A percentile compares a stretch with the other conserved stretches of the same genome.
phyloP scores from a whole-genome alignment of 352 stramenopile genomes.

The Ophiocytium majus region DNA sequence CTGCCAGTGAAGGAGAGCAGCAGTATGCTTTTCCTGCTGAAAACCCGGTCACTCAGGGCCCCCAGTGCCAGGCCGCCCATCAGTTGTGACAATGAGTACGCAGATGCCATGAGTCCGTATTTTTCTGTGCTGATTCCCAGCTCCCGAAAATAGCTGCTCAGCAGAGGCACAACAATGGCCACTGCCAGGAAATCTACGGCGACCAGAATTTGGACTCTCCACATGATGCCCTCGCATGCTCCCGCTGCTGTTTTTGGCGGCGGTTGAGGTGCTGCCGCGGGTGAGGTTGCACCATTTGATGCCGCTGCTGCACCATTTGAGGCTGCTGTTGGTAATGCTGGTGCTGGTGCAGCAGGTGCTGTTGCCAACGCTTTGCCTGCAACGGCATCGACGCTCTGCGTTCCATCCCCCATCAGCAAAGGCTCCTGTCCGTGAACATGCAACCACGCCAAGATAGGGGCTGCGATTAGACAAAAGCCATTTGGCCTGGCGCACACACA shows the following conservation, averaged over 20 bases:
- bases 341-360: no score
- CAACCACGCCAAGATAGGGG: no score
- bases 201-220: conserved; percentile 42
- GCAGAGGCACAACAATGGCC: conserved; percentile 43
- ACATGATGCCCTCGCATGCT: neutral
- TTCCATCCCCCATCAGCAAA: no score
- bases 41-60: conserved; percentile 40
- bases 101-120: conserved; percentile 52
- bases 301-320: no score
- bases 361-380: no score
- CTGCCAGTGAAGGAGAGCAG: conserved; percentile 57
- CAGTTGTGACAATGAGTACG: conserved; percentile 57
- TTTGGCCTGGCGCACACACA: no score
- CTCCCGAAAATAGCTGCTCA: conserved; percentile 51
- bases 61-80: conserved; percentile 56
- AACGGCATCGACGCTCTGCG: no score
- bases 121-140: conserved; percentile 47
- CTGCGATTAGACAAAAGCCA: no score
- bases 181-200: conserved; percentile 56
- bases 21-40: conserved; percentile 49
- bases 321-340: no score
- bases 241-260: neutral
- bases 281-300: neutral
- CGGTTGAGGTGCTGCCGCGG: neutral
- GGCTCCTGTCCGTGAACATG: no score